Evolutionary conservation across 2,329 filamentous ascomycete genomes (phyloP).

Genomic region (Penicillium sp.): DNA sequence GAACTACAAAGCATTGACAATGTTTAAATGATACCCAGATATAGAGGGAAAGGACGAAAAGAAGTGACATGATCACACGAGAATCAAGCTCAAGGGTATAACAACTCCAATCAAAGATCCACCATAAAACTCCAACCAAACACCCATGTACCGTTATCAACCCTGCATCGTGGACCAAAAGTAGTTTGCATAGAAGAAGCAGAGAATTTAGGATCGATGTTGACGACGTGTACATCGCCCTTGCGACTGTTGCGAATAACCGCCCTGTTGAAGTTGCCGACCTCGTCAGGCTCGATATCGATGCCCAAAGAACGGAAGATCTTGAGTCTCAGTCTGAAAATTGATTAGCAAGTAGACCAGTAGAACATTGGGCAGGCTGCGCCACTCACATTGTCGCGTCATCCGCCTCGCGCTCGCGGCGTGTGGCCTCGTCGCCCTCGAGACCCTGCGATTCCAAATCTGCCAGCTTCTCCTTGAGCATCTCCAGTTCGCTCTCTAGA

Average conservation of each 20-base stretch:
- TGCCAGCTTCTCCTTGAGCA: conserved; percentile 67
- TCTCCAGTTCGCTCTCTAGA: conserved; percentile 70
- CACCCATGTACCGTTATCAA: conserved; percentile 15
- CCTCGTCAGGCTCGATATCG: conserved; percentile 75
- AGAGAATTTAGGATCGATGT: conserved; percentile 88
- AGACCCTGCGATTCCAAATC: conserved; percentile 83
- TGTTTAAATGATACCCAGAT: background rate
- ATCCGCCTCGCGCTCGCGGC: conserved; percentile 49
- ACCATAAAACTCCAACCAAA: conserved; percentile 19
- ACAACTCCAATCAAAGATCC: conserved; percentile 12
- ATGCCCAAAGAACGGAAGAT: conserved; percentile 89
- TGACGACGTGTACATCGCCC: conserved; percentile 90
- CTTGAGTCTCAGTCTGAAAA: conserved; percentile 66
- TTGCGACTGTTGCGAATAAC: conserved; percentile 78
- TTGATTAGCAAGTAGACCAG: conserved; percentile 8
- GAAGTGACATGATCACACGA: conserved; percentile 3
- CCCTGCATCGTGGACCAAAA: conserved; percentile 82
- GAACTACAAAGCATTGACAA: conserved; percentile 9
- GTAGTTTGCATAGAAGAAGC: conserved; percentile 90
- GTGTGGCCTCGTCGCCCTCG: conserved; percentile 59
- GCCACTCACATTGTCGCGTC: conserved; percentile 45
- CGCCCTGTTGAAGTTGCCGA: conserved; percentile 77
- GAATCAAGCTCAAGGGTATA: conserved; percentile 21
- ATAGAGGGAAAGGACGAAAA: too few relatives aligned
- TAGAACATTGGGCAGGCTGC: background rate